Conservation (phyloP, 768 basidiomycete genomes). For the Lentinus tigrinus region DNA sequence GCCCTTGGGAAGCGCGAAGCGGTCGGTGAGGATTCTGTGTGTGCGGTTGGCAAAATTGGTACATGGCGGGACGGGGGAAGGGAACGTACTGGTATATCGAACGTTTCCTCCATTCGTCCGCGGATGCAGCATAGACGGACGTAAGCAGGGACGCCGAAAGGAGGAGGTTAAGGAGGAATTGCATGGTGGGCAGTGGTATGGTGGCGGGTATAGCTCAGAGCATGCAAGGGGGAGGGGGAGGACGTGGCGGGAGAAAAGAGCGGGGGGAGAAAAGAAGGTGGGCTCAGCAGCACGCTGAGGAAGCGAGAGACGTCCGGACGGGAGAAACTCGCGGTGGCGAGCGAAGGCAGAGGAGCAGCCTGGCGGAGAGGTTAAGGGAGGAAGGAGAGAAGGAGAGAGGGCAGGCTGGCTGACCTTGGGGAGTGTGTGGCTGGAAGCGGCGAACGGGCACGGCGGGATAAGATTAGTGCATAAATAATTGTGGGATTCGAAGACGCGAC, state of each 20-base stretch:
- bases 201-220: conserved; percentile 10
- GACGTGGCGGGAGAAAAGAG: conserved; percentile 3
- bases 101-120: conserved; percentile 72
- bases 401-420: not conserved
- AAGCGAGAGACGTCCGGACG: not conserved
- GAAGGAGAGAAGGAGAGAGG: not conserved
- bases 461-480: too few species aligned
- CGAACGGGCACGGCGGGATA: too few species aligned
- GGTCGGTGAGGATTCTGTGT: conserved; percentile 66
- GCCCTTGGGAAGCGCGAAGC: conserved; percentile 67
- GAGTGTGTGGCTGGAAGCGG: not conserved
- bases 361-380: too few species aligned
- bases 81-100: conserved; percentile 74
- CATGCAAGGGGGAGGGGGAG: not conserved
- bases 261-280: conserved; percentile 11
- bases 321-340: conserved; percentile 7
- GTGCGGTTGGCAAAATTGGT: not conserved
- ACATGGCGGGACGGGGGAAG: not conserved
- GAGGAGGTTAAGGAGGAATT: conserved; percentile 26
- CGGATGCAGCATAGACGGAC: conserved; percentile 53
- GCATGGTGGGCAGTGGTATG: conserved; percentile 16
- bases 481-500: not conserved
- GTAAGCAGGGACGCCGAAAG: conserved; percentile 27
- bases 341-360: not conserved
- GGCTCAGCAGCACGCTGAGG: conserved; percentile 10